Evolutionary conservation across 306 rosid species (phyloP), one percentile per base, ranked within the genome.

Genomic region (Fragaria vesca): DNA sequence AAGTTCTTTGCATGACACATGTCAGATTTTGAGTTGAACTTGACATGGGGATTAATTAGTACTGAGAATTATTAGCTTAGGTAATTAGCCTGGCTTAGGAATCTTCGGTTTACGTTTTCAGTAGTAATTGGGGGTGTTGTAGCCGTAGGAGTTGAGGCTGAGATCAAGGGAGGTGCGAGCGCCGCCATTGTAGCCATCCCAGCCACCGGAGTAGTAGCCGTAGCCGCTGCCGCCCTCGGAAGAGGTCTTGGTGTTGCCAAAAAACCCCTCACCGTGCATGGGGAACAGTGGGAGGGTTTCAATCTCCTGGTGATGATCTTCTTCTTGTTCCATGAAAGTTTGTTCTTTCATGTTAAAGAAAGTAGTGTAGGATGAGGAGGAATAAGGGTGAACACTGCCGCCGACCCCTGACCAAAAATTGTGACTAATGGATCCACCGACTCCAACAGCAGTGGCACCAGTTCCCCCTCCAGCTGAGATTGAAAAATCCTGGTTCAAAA

Each of bases 231-330:
- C 79, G 78, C 77, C 78, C 43, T 83, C 76, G 24, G 89, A 85
- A 81, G 84, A 80, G 17, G 97, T 74, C 70, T 75, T 88, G 66
- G 86, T 71, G 85, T 80, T 83, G 84, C 83, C 85, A 77, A 84
- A 91, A 73, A 89, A 73, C 71, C 88, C 94, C 38, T 90, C 98
- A 38, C 86, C 88, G 30, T 91, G 98, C 90, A 92, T 87, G 68
- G 98, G 98, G 73, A 95, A 95, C 50, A 95, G 90, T n/a, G 97
- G 97, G 45, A 95, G 98, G 9, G 97, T 95, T 85, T 95, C 97
- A 80, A 91, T 91, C 76, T 89, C 81, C 47, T 82, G 67, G 2
- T 58, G 57, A 3, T 75, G 76, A 5, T 75, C 60, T 12, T 38
- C 42, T 38, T 38, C 42, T 38, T 38, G 87, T 6, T 21, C 67